phyloP scores from a whole-genome alignment of 192 early-diverging fungal genomes.

The Umbelopsis ramanniana region DNA sequence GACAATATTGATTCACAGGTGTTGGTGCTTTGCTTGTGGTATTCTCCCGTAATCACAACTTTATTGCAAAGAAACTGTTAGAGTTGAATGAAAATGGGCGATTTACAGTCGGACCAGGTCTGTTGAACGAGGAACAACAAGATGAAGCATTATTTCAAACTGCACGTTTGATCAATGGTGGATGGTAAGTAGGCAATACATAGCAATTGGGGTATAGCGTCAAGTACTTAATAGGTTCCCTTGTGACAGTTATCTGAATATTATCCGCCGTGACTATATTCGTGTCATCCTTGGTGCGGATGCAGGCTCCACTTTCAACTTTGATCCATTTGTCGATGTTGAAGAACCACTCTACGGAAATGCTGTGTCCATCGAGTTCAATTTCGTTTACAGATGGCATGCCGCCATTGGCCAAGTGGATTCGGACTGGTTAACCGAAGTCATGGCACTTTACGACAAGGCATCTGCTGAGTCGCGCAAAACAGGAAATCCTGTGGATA shows the following conservation, averaged over 20 bases:
- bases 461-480: not conserved
- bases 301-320: constrained; percentile 33
- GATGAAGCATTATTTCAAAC: constrained; percentile 58
- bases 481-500: constrained; percentile 23
- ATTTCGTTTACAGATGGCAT: constrained; percentile 52
- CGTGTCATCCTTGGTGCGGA: constrained; percentile 49
- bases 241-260: constrained; percentile 23
- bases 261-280: constrained; percentile 51
- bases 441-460: constrained; percentile 31
- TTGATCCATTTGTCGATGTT: constrained; percentile 38
- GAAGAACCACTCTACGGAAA: constrained; percentile 44
- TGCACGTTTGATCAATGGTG: constrained; percentile 52
- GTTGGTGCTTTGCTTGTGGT: constrained; percentile 44
- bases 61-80: constrained; percentile 50
- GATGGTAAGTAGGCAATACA: constrained; percentile 28
- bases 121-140: constrained; percentile 24
- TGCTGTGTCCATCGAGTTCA: constrained; percentile 49
- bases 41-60: constrained; percentile 57
- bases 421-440: constrained; percentile 36
- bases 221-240: not conserved
- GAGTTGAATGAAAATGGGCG: constrained; percentile 44
- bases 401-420: constrained; percentile 48
- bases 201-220: too few relatives aligned
- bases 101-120: constrained; percentile 38
- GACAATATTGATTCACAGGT: constrained; percentile 8